A percentile compares a stretch with the other conserved stretches of the same genome.
These are phyloP conservation scores for Dictyostelium citrinum DNA, from an alignment of 78 protist genomes.

Conservation along the genomic window DNA sequence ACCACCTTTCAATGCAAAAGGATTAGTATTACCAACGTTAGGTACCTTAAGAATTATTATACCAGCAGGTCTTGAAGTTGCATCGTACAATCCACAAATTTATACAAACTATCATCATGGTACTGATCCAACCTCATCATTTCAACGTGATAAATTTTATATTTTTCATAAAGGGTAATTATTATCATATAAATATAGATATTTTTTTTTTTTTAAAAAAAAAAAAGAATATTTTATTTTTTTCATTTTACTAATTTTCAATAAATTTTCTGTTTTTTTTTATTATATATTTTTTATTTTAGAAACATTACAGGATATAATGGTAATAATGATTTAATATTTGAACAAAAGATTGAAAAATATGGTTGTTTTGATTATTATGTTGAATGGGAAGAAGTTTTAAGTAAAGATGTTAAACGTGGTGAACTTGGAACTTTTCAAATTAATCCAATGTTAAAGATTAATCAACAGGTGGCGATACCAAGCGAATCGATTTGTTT, in stretches of 20 bases:
- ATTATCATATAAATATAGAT: not conserved
- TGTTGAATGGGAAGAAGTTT: constrained; percentile 24
- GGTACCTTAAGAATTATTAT: constrained; percentile 46
- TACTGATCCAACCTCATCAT: not conserved
- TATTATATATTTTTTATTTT: not conserved
- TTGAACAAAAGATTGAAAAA: constrained; percentile 12
- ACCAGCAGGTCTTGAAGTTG: constrained; percentile 38
- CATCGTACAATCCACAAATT: constrained; percentile 15
- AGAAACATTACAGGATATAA: not conserved
- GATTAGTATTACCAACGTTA: constrained; percentile 14
- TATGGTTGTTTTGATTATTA: constrained; percentile 74
- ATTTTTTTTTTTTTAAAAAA: not conserved
- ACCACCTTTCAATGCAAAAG: constrained; percentile 47
- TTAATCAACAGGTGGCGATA: not conserved
- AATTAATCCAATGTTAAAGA: constrained; percentile 26
- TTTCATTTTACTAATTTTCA: not conserved
- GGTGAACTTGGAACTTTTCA: constrained; percentile 37
- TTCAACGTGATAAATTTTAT: constrained; percentile 17
- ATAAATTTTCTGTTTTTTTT: not conserved
- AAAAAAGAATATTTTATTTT: not conserved
- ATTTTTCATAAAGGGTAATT: constrained; percentile 6
- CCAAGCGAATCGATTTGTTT: constrained; percentile 60
- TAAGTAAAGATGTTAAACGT: not conserved
- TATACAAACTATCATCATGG: constrained; percentile 38
- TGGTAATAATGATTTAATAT: constrained; percentile 45